Percentiles rank a stretch among this genome's conserved stretches.
Conservation (phyloP, 495 filamentous ascomycete species). For the Chaetomium fimeti region DNA sequence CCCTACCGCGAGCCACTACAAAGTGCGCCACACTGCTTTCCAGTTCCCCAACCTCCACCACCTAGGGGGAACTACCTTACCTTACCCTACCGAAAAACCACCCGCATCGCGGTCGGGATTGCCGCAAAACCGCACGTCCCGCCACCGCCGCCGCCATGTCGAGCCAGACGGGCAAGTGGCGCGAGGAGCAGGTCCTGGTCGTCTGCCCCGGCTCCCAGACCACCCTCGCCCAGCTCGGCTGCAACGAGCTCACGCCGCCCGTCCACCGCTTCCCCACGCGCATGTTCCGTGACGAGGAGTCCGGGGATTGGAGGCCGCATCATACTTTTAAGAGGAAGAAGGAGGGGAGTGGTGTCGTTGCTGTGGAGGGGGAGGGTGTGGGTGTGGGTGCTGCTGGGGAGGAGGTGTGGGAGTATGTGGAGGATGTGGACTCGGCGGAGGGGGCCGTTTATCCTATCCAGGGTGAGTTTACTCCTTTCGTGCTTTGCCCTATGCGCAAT, state of each 20-base stretch:
- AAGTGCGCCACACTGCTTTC: too few species aligned
- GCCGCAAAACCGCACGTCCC: too few species aligned
- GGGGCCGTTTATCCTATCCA: conserved; percentile 85
- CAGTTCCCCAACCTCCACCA: too few species aligned
- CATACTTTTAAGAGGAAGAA: conserved; percentile 72
- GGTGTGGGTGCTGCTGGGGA: conserved; percentile 23
- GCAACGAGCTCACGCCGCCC: conserved; percentile 88
- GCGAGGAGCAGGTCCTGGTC: conserved; percentile 60
- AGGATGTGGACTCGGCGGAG: conserved; percentile 82
- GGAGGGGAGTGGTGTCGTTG: conserved; percentile 30
- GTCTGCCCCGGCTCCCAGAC: conserved; percentile 93
- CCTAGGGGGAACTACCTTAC: too few species aligned
- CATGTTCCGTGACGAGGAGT: conserved; percentile 84
- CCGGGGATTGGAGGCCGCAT: conserved; percentile 78
- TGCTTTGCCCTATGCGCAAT: neutral
- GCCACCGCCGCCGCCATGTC: conserved; percentile 39
- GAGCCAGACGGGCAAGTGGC: conserved; percentile 50
- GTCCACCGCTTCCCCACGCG: conserved; percentile 77
- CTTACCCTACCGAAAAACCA: neutral
- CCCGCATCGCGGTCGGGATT: too few species aligned
- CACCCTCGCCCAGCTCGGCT: conserved; percentile 89
- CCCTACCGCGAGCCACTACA: too few species aligned
- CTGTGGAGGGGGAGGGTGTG: neutral
- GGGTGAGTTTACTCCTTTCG: conserved; percentile 31
- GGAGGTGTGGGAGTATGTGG: conserved; percentile 64